Evolutionary conservation across 1,139 yeast genomes (phyloP).

Genomic region (Pichia sp.): DNA sequence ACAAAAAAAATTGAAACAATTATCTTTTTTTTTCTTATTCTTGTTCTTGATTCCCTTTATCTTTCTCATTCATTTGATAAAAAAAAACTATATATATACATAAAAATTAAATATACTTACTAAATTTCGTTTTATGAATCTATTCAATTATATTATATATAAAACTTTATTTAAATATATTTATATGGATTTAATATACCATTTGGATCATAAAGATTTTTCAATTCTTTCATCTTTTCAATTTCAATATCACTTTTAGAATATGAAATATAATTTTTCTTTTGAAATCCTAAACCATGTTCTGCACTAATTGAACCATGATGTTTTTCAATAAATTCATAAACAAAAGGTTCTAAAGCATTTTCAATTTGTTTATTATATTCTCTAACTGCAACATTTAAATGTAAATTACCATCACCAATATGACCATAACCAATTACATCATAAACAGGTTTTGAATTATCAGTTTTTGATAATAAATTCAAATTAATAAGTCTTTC

Average conservation of each 20-base stretch:
- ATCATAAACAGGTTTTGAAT: slow-evolving; percentile 63
- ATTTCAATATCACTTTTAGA: slow-evolving; percentile 69
- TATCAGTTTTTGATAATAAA: slow-evolving; percentile 60
- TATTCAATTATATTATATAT: neutral
- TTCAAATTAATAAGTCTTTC: slow-evolving; percentile 50
- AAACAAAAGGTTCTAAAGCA: slow-evolving; percentile 84
- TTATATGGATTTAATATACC: slow-evolving; percentile 91
- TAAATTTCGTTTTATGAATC: too few relatives aligned
- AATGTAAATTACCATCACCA: slow-evolving; percentile 93
- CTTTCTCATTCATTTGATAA: too few relatives aligned
- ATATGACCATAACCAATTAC: slow-evolving; percentile 94
- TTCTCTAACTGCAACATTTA: slow-evolving; percentile 83
- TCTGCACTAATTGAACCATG: slow-evolving; percentile 93
- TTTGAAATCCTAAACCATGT: slow-evolving; percentile 95
- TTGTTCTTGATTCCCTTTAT: too few relatives aligned
- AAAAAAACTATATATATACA: neutral
- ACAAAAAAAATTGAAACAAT: too few relatives aligned
- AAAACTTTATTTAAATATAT: slow-evolving; percentile 40
- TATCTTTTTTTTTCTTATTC: too few relatives aligned
- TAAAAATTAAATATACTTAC: slow-evolving; percentile 51
- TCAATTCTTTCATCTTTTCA: slow-evolving; percentile 65
- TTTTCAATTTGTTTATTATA: slow-evolving; percentile 72
- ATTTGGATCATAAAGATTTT: slow-evolving; percentile 80
- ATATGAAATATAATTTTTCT: slow-evolving; percentile 81
- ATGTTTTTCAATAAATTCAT: slow-evolving; percentile 72